phyloP scores from a whole-genome alignment of 768 basidiomycete species.

The Panus rudis region DNA sequence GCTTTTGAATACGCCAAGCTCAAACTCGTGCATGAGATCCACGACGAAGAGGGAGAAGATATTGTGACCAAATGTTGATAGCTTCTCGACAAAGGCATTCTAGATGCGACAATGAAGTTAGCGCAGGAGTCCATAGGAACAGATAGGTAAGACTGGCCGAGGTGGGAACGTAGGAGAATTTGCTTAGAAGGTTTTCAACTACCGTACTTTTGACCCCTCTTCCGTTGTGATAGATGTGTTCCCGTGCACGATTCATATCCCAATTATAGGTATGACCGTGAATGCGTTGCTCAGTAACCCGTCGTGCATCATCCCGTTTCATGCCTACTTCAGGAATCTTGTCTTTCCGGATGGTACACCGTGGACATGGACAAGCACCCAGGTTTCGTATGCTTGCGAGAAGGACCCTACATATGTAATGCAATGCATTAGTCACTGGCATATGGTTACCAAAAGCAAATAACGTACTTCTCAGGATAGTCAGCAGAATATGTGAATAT shows the following conservation, averaged over 20 bases:
- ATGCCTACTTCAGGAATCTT: conserved; percentile 18
- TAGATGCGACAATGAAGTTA: background rate
- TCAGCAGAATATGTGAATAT: conserved; percentile 24
- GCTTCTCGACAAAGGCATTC: conserved; percentile 2
- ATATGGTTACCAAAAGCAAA: background rate
- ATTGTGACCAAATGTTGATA: conserved; percentile 14
- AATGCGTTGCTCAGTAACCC: conserved; percentile 1
- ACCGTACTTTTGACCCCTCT: conserved; percentile 18
- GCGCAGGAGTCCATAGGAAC: too few relatives aligned
- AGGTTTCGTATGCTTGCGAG: conserved; percentile 18
- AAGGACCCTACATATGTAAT: conserved; percentile 13
- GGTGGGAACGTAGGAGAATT: conserved; percentile 13
- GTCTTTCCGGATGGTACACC: conserved; percentile 18
- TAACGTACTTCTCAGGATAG: conserved; percentile 23
- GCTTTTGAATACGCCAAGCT: conserved; percentile 31
- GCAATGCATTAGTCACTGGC: too few relatives aligned
- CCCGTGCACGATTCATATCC: conserved; percentile 12
- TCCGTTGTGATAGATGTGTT: conserved; percentile 24
- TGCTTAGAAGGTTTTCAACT: conserved; percentile 17
- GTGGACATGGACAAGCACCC: conserved; percentile 25
- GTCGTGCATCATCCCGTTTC: conserved; percentile 6
- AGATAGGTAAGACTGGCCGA: conserved; percentile 14
- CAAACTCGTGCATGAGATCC: conserved; percentile 36
- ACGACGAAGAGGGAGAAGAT: conserved; percentile 22
- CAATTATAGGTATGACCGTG: conserved; percentile 8